A percentile compares a stretch with the other conserved stretches of the same genome.
These are phyloP conservation scores for Tulasnella sp. DNA, from an alignment of 768 basidiomycete genomes.

Conservation along the genomic window DNA sequence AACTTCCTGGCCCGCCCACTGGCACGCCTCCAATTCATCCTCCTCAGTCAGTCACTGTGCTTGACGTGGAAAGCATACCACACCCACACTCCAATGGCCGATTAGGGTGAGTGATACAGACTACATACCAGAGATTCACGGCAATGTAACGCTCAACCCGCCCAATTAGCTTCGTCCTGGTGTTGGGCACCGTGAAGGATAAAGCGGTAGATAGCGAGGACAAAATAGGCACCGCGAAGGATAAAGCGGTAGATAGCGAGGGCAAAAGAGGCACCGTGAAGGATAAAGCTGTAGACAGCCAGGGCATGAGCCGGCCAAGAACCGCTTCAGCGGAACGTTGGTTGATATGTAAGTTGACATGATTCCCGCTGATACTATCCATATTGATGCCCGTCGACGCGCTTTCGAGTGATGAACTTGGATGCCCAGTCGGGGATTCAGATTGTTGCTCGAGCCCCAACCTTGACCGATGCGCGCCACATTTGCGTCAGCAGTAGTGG, in stretches of 20 bases:
- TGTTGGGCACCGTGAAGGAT: neutral
- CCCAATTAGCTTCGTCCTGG: neutral
- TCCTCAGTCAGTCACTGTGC: too few relatives aligned
- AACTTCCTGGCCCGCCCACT: too few relatives aligned
- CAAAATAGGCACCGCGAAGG: neutral
- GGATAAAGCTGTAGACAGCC: slow-evolving; percentile 39
- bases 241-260: slow-evolving; percentile 40
- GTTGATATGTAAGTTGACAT: slow-evolving; percentile 54
- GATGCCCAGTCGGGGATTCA: slow-evolving; percentile 53
- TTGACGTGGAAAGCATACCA: too few relatives aligned
- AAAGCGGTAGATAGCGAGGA: slow-evolving; percentile 41
- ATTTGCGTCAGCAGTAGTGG: slow-evolving; percentile 61
- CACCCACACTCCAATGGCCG: neutral
- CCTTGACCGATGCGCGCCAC: slow-evolving; percentile 66
- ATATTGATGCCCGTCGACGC: slow-evolving; percentile 39
- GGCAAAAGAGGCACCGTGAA: neutral
- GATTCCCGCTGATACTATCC: neutral
- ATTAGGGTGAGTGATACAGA: neutral
- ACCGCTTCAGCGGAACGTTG: slow-evolving; percentile 63
- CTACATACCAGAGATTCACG: too few relatives aligned
- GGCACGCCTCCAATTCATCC: too few relatives aligned
- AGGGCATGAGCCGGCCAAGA: slow-evolving; percentile 54
- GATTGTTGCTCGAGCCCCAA: slow-evolving; percentile 69
- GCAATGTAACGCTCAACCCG: neutral
- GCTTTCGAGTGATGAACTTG: slow-evolving; percentile 36